Evolutionary conservation across 1,284 basidiomycete species (phyloP).

Genomic region (Naganishia sp.): DNA sequence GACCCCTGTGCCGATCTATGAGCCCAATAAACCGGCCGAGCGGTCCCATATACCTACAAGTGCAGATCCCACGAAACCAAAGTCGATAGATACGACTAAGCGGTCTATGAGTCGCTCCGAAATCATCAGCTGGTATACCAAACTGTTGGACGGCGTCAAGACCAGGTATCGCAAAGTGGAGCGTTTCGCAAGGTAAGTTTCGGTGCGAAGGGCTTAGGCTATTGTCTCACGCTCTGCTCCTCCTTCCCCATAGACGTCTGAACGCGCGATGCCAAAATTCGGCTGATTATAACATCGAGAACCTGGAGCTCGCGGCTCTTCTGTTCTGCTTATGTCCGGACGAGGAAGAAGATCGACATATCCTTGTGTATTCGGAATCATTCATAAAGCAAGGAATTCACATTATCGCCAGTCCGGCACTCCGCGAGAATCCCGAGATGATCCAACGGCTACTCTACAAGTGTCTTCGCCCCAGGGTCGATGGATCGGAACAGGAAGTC

Average conservation of each 20-base stretch:
- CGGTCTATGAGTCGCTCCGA: constrained; percentile 73
- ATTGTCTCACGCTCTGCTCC: not conserved
- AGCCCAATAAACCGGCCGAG: constrained; percentile 13
- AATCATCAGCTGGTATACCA: constrained; percentile 83
- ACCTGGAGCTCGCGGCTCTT: constrained; percentile 75
- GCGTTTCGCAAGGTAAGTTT: constrained; percentile 77
- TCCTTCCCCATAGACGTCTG: constrained; percentile 49
- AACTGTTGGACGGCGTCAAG: constrained; percentile 90
- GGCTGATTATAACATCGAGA: constrained; percentile 86
- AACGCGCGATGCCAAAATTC: constrained; percentile 91
- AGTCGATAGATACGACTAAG: constrained; percentile 21
- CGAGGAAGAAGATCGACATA: constrained; percentile 80
- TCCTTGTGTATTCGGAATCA: constrained; percentile 87
- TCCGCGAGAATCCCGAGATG: constrained; percentile 77
- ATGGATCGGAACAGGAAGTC: constrained; percentile 59
- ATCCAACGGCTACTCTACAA: constrained; percentile 80
- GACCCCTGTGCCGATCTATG: constrained; percentile 69
- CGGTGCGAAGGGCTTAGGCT: not conserved
- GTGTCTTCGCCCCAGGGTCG: constrained; percentile 65
- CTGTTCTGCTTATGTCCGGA: constrained; percentile 64
- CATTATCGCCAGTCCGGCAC: constrained; percentile 79
- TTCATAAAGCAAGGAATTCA: constrained; percentile 94
- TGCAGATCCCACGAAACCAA: not conserved
- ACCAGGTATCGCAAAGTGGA: constrained; percentile 91
- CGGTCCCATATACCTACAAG: constrained; percentile 1